Evolutionary conservation across 2,329 filamentous ascomycete genomes (phyloP).

Genomic region (Cercospora citrullina): DNA sequence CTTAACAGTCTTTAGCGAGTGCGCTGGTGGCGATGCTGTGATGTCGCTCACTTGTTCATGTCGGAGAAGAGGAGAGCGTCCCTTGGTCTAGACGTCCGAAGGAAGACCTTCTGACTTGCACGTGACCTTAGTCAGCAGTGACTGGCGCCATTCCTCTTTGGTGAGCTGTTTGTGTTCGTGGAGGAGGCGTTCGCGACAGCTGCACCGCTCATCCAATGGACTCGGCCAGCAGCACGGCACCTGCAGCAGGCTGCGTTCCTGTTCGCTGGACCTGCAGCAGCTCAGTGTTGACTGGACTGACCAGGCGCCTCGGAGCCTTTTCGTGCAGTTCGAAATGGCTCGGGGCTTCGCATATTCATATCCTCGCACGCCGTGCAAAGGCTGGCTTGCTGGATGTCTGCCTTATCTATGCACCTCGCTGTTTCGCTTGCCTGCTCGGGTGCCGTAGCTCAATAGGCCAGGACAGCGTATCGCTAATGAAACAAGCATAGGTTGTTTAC

Average conservation of each 20-base stretch:
- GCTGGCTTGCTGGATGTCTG: neutral
- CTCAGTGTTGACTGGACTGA: conserved; percentile 16
- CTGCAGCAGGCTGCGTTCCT: conserved; percentile 18
- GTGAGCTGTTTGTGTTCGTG: neutral
- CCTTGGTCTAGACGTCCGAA: neutral
- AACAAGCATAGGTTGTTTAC: conserved; percentile 15
- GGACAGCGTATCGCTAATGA: conserved; percentile 17
- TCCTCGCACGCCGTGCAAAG: conserved; percentile 4
- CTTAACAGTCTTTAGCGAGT: neutral
- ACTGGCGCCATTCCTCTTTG: neutral
- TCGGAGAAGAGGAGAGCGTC: neutral
- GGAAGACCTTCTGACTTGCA: neutral
- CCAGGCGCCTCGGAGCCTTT: neutral
- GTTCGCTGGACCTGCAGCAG: conserved; percentile 23
- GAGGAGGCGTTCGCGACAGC: conserved; percentile 17
- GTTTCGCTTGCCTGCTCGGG: conserved; percentile 15
- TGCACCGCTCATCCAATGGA: conserved; percentile 24
- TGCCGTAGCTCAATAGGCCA: neutral
- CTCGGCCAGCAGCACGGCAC: neutral
- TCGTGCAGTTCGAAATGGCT: conserved; percentile 8
- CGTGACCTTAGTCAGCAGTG: neutral
- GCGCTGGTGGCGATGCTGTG: neutral
- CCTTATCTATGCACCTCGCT: conserved; percentile 11
- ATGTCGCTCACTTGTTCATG: neutral
- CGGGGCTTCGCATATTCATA: conserved; percentile 13